Evolutionary conservation across 371 early-diverging fungal species (phyloP).

Genomic region (Batkoa obscura): DNA sequence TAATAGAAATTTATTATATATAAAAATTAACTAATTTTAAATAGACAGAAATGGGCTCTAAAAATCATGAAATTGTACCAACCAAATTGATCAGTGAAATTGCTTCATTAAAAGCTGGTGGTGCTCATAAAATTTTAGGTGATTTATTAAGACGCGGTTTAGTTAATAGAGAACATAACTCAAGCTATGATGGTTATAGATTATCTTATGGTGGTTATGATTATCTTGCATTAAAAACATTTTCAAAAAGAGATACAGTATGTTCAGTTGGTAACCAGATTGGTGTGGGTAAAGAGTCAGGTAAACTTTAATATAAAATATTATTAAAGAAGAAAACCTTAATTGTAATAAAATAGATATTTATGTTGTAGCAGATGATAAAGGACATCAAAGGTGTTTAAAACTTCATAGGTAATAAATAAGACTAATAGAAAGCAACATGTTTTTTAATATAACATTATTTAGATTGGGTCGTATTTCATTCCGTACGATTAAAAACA

Average conservation of each 20-base stretch:
- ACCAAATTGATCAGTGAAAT: slow-evolving; percentile 70
- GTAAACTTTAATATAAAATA: slow-evolving; percentile 7
- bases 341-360: slow-evolving; percentile 36
- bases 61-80: slow-evolving; percentile 95
- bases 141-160: slow-evolving; percentile 75
- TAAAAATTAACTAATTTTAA: background rate
- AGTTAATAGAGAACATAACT: slow-evolving; percentile 67
- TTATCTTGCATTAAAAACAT: slow-evolving; percentile 90
- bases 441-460: slow-evolving; percentile 8
- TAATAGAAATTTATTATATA: slow-evolving; percentile 14
- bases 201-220: slow-evolving; percentile 99
- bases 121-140: slow-evolving; percentile 59
- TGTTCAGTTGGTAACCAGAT: slow-evolving; percentile 96
- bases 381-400: slow-evolving; percentile 65
- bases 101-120: slow-evolving; percentile 71
- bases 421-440: background rate
- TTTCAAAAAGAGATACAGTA: slow-evolving; percentile 74
- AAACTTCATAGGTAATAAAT: slow-evolving; percentile 64
- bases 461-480: slow-evolving; percentile 86
- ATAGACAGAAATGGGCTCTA: slow-evolving; percentile 87
- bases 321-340: background rate
- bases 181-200: slow-evolving; percentile 90
- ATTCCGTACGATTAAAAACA: slow-evolving; percentile 94
- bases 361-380: slow-evolving; percentile 84
- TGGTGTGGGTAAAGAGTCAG: slow-evolving; percentile 98